Evolutionary conservation across 495 filamentous ascomycete genomes (phyloP).

Genomic region (Coniosporium apollinis): DNA sequence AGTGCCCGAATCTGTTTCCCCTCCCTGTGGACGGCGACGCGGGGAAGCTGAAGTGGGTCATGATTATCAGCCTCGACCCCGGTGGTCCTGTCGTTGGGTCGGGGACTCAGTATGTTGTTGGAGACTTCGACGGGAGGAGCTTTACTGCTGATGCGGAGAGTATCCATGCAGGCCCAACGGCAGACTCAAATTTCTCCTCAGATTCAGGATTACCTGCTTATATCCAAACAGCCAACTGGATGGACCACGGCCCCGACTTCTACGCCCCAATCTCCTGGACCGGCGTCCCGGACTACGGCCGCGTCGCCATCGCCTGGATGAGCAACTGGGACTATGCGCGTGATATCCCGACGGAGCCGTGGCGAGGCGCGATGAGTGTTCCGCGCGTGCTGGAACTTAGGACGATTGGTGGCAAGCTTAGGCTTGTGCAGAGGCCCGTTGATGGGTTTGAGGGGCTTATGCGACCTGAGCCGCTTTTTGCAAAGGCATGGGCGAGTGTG

Average conservation of each 20-base stretch:
- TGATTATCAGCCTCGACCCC: constrained; percentile 8
- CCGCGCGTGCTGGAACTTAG: constrained; percentile 7
- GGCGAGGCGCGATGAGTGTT: constrained; percentile 1
- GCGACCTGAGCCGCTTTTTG: not conserved
- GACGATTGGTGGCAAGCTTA: constrained; percentile 11
- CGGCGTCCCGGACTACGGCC: not conserved
- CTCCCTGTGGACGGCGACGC: constrained; percentile 9
- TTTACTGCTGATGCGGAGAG: not conserved
- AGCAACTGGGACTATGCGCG: not conserved
- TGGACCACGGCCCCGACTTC: constrained; percentile 1
- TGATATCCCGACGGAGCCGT: constrained; percentile 12
- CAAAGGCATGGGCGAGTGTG: not conserved
- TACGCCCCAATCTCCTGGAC: not conserved
- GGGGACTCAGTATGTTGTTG: constrained; percentile 1
- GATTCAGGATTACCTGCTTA: not conserved
- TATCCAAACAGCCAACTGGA: constrained; percentile 15
- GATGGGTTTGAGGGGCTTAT: constrained; percentile 10
- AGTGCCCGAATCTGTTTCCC: constrained; percentile 19
- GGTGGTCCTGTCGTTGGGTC: constrained; percentile 1
- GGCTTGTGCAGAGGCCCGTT: constrained; percentile 15
- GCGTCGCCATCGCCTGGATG: not conserved
- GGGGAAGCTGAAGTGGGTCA: constrained; percentile 11
- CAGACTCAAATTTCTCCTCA: not conserved
- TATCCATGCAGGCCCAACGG: not conserved
- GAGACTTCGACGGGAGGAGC: not conserved